Base-by-base conservation (phyloP, 2,329 filamentous ascomycete species). In the Macrophomina tecta region DNA sequence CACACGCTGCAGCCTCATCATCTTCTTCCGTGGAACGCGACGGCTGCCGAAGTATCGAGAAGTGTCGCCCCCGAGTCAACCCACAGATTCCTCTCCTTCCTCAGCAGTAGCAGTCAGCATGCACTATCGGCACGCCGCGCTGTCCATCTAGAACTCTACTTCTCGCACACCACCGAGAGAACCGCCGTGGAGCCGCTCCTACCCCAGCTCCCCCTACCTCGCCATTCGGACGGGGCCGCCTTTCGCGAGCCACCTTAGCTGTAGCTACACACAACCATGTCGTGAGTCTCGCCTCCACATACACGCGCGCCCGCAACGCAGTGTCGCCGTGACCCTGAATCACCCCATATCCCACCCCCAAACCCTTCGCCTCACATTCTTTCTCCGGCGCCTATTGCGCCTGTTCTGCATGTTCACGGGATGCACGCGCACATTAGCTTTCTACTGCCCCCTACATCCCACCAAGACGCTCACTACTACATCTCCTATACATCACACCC, bases 1-100 rank as follows among this genome's bases (percentile, higher is more conserved):
- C 56, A 61, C 58, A 61, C 58, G 58, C 58, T 62, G 58, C 58
- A 62, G 58, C 58, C 58, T 62, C 58, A 62, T 49, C 58, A 49
- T 62, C 45, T 38, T 62, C 45, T 38, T 62, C 58, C 58, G 58
- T 62, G 58, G 32, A 62, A 62, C 58, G 58, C 45, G 42, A 62
- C 56, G 56, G 56, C 56, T 32, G 56, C 56, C 40, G 56, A 61
- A 48, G 56, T 61, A 61, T 61, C 56, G 28, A 61, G 56, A 62
- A 36, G 58, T 62, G 58, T 51, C 58, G 58, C 32, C 58, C 36
- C 36, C 58, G 58, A 62, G 58, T 49, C 58, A 49, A 62, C 30
- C 45, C 58, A 18, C 45, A 48, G 51, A 28, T 45, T 23, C 36
- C 36, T 38, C 36, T 38, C 6, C 30, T 28, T 32, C n/a, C 58